Percentiles rank a stretch among this genome's conserved stretches.
Evolutionary conservation across 257 asterid species (phyloP).

Genomic region (Solanum commersonii): DNA sequence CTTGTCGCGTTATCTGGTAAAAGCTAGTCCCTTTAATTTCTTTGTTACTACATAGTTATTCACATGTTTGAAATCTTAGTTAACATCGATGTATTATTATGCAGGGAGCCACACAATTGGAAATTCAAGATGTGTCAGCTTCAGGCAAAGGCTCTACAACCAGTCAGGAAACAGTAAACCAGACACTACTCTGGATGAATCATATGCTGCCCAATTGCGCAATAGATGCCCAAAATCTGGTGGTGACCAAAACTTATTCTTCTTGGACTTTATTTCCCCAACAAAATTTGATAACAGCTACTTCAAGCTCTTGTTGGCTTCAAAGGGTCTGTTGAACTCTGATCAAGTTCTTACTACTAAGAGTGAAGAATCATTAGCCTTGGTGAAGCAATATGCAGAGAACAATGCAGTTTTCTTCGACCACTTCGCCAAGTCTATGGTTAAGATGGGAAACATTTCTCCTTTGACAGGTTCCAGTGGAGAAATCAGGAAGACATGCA

Average conservation of each 20-base stretch:
- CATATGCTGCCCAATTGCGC: slow-evolving; percentile 54
- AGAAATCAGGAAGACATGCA: slow-evolving; percentile 66
- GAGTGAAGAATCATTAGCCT: slow-evolving; percentile 38
- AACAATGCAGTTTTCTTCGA: slow-evolving; percentile 53
- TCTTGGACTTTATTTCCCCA: slow-evolving; percentile 55
- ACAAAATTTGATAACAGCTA: slow-evolving; percentile 65
- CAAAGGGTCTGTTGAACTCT: slow-evolving; percentile 64
- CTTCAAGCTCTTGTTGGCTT: slow-evolving; percentile 60
- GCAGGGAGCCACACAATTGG: slow-evolving; percentile 95
- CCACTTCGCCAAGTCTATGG: slow-evolving; percentile 73
- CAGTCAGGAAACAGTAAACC: slow-evolving; percentile 59
- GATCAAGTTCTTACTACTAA: slow-evolving; percentile 71
- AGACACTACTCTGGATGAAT: slow-evolving; percentile 43
- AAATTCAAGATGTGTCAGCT: slow-evolving; percentile 63
- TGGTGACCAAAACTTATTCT: slow-evolving; percentile 69
- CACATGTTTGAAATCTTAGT: neutral
- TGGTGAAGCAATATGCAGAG: slow-evolving; percentile 63
- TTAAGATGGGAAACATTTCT: slow-evolving; percentile 77
- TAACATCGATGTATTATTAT: neutral
- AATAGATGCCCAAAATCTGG: slow-evolving; percentile 64
- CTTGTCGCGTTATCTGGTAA: slow-evolving; percentile 83
- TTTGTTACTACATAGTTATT: neutral
- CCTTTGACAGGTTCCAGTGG: slow-evolving; percentile 76
- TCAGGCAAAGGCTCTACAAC: slow-evolving; percentile 85
- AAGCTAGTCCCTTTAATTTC: neutral